These are phyloP conservation scores for Karstenula rhodostoma DNA, from an alignment of 2,329 filamentous ascomycete genomes.

Conservation along the genomic window DNA sequence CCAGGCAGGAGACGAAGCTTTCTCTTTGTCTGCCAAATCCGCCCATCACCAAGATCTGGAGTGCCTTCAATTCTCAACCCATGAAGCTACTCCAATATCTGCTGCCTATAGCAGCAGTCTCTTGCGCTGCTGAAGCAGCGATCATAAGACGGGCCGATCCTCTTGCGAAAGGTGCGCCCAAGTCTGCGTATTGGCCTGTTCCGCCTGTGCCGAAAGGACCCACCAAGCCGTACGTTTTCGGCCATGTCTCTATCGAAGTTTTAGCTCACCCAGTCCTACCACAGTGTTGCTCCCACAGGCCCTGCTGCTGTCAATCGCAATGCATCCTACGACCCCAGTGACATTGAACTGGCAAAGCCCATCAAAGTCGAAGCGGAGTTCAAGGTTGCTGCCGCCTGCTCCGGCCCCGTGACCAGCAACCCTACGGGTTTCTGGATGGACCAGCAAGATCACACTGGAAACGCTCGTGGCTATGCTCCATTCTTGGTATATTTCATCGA, in stretches of 20 bases:
- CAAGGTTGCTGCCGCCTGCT: slow-evolving; percentile 4
- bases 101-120: not conserved
- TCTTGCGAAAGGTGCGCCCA: slow-evolving; percentile 7
- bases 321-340: slow-evolving; percentile 6
- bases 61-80: not conserved
- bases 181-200: slow-evolving; percentile 11
- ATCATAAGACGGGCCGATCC: not conserved
- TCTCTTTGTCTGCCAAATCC: not conserved
- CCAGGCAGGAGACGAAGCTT: not conserved
- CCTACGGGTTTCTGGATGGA: slow-evolving; percentile 10
- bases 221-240: slow-evolving; percentile 1
- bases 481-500: not conserved
- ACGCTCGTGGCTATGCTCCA: slow-evolving; percentile 9
- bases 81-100: not conserved
- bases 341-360: slow-evolving; percentile 2
- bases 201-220: slow-evolving; percentile 1
- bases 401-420: slow-evolving; percentile 9
- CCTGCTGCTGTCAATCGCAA: slow-evolving; percentile 3
- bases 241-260: not conserved
- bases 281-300: slow-evolving; percentile 2
- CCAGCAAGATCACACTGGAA: slow-evolving; percentile 12
- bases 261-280: not conserved
- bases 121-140: not conserved
- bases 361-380: not conserved
- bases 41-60: not conserved